A percentile compares a stretch with the other conserved stretches of the same genome.
Conservation (phyloP, 2,329 filamentous ascomycete species). For the Diaporthe nobilis region DNA sequence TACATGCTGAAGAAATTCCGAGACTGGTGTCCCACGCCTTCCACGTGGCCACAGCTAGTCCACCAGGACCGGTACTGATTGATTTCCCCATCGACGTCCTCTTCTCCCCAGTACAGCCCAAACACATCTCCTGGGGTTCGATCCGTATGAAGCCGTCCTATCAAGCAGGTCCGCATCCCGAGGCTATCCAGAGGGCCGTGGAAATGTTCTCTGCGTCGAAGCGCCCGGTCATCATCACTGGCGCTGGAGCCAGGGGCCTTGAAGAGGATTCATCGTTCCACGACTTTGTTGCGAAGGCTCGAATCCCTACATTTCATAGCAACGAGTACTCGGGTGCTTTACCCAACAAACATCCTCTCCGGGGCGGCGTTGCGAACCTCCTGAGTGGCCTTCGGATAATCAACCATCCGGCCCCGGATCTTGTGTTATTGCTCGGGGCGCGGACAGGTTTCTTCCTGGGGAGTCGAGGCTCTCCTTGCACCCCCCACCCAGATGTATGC, state of each 20-base stretch:
- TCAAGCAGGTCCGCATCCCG: constrained; percentile 53
- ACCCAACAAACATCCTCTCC: constrained; percentile 18
- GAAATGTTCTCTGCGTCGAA: constrained; percentile 26
- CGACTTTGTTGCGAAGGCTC: constrained; percentile 7
- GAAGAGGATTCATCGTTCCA: neutral
- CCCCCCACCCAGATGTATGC: neutral
- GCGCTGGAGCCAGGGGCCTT: constrained; percentile 17
- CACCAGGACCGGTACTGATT: constrained; percentile 56
- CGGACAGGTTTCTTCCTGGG: constrained; percentile 32
- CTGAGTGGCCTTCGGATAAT: neutral
- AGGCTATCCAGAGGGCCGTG: constrained; percentile 50
- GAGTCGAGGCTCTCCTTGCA: constrained; percentile 12
- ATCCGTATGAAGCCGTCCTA: constrained; percentile 52
- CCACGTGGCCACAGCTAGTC: constrained; percentile 54
- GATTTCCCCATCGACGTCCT: constrained; percentile 57
- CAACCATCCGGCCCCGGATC: constrained; percentile 12
- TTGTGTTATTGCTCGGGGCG: constrained; percentile 26
- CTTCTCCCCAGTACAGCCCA: constrained; percentile 54
- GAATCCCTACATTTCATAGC: constrained; percentile 17
- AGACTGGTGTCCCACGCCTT: constrained; percentile 59
- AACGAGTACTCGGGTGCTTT: constrained; percentile 29
- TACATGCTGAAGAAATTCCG: constrained; percentile 59
- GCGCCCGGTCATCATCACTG: constrained; percentile 30
- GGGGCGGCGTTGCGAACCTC: neutral
- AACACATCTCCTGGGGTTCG: constrained; percentile 57